Evolutionary conservation across 768 basidiomycete species (phyloP), one percentile per base, ranked within the genome.

Genomic region (Lentinula aciculospora): DNA sequence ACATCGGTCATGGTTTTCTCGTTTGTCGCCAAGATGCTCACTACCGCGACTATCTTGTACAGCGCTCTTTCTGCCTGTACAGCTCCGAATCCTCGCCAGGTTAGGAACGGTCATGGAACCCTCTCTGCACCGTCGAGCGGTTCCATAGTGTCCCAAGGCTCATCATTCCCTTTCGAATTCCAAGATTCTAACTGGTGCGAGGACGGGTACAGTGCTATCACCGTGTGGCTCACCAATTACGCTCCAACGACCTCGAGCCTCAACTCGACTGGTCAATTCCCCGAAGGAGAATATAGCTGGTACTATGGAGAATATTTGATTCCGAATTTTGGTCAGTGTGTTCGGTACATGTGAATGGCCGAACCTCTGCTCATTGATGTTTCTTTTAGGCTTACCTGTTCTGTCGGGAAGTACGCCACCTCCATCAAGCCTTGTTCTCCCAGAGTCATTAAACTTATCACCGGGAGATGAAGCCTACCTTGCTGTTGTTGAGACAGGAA

Each of bases 181-280:
- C 29, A 39, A 34, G 64, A 63, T 44, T 61, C 59, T 15, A 63
- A 65, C 62, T 65, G 64, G 64, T 65, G 64, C 32, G 46, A 65
- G n/a, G 62, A 58, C 50, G 64, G 64, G 34, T 65, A 65, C 58
- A 62, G 39, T 25, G 44, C 60, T 15, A 63, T 63, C 53, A 50
- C 59, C 13, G 64, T 63, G 13, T 65, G 62, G 62, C 60, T 65
- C 32, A 57, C 59, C 40, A 56, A 60, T 50, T 57, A 45, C 28
- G 60, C 53, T 45, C 64, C 64, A 23, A 63, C 64, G 4, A 57
- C 59, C 6, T 58, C 49, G 54, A 62, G 58, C 40, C 10, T 65
- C 17, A 61, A 65, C 53, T 21, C 62, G 19, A 65, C 61, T 17
- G 64, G 64, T 7, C 50, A 60, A 48, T 58, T 63, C 45, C 2